Evolutionary conservation across 108 stramenopile species (phyloP).

Genomic region (Nitzschia putrida): DNA sequence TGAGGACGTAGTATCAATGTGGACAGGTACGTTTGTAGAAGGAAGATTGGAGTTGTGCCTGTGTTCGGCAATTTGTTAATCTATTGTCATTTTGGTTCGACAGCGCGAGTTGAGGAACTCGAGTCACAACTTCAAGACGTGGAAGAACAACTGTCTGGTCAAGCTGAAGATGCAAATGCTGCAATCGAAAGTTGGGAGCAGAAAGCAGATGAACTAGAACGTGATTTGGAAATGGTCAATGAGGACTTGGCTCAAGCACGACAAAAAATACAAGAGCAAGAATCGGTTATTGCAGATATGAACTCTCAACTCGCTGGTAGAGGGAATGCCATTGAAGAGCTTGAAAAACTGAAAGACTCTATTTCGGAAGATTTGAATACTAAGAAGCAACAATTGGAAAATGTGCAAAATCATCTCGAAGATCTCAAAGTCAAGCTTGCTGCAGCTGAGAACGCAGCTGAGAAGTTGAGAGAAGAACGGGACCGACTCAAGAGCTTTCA

Average conservation of each 20-base stretch:
- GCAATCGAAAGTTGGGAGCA: slow-evolving; percentile 71
- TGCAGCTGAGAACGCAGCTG: not conserved
- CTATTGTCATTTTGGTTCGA: not conserved
- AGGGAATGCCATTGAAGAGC: not conserved
- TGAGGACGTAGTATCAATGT: slow-evolving; percentile 57
- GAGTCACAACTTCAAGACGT: slow-evolving; percentile 36
- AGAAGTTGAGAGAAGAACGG: slow-evolving; percentile 17
- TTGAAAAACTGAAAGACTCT: not conserved
- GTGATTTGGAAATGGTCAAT: slow-evolving; percentile 26
- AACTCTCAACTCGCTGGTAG: not conserved
- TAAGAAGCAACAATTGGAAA: not conserved
- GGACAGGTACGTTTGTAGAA: slow-evolving; percentile 59
- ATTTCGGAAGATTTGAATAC: not conserved
- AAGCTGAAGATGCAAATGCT: slow-evolving; percentile 56
- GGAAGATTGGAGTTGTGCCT: not conserved
- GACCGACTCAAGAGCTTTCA: slow-evolving; percentile 10
- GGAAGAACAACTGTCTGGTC: slow-evolving; percentile 35
- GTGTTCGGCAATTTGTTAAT: slow-evolving; percentile 25
- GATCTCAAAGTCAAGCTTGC: not conserved
- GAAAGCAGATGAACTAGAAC: slow-evolving; percentile 45
- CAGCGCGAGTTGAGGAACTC: slow-evolving; percentile 44
- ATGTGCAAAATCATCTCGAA: not conserved
- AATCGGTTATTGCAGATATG: not conserved
- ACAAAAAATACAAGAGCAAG: not conserved
- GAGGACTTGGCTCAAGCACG: slow-evolving; percentile 6